Conservation (phyloP, 1,284 basidiomycete genomes). For the Fistulina hepatica region DNA sequence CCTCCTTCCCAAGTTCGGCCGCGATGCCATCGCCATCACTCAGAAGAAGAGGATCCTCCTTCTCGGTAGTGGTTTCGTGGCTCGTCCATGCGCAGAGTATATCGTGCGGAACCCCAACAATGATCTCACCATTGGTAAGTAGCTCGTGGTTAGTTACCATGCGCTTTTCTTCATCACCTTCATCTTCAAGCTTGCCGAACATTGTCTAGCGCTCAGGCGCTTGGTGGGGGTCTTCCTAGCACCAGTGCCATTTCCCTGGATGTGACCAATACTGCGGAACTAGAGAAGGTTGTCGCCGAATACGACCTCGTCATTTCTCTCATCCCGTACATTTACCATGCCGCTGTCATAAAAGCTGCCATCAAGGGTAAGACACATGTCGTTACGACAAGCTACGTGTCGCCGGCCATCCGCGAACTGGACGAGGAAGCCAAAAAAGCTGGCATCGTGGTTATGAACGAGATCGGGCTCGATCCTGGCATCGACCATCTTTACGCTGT, state of each 20-base stretch:
- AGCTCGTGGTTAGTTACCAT: conserved; percentile 8
- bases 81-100: conserved; percentile 90
- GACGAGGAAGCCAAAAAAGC: conserved; percentile 79
- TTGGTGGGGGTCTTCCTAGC: conserved; percentile 60
- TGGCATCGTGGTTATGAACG: conserved; percentile 94
- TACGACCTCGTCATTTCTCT: conserved; percentile 95
- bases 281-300: conserved; percentile 73
- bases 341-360: conserved; percentile 86
- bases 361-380: conserved; percentile 93
- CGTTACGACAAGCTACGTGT: conserved; percentile 94
- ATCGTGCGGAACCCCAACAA: conserved; percentile 78
- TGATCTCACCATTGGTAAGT: conserved; percentile 69
- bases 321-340: conserved; percentile 93
- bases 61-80: conserved; percentile 93
- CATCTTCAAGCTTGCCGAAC: conserved; percentile 69
- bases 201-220: conserved; percentile 59
- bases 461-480: conserved; percentile 95
- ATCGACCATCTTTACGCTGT: conserved; percentile 94
- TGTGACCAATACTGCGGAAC: conserved; percentile 61
- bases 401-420: conserved; percentile 82
- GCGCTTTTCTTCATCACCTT: conserved; percentile 7
- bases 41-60: conserved; percentile 70
- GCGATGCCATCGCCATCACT: conserved; percentile 29
- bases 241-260: conserved; percentile 77
- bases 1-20: conserved; percentile 59